Base-by-base conservation (phyloP, 352 stramenopile genomes). In the Achlya hypogyna region DNA sequence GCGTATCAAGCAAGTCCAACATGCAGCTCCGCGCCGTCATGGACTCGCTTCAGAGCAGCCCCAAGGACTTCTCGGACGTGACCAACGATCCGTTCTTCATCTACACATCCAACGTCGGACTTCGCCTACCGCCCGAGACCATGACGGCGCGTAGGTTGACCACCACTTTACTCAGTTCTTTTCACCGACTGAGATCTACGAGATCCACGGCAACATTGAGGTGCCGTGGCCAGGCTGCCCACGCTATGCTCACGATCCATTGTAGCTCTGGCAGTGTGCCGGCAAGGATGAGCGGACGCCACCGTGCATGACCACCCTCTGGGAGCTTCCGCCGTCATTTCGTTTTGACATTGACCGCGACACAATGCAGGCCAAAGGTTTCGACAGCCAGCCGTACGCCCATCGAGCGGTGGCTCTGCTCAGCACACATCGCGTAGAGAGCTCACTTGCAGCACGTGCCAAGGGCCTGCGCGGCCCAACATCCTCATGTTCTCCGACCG, bases 401-500 rank as follows among this genome's bases (percentile, higher is more conserved):
- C 25, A 22, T 28, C 8, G 63, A 29, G 47, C 35, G 27, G 35
- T 45, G 42, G 35, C 52, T 20, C 52, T 25, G 18, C 45, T 65
- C 28, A 49, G 58, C 69, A 65, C 5, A 28, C 69, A 6, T 53
- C 78, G 9, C 72, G 74, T 5, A 78, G 66, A 22, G 28, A 92
- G 82, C 65, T 75, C 25, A 8, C 62, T 76, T 79, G 74, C 62
- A 60, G 54, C 31, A 29, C 54, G 10, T 97, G 89, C 69, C 70
- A 76, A 10, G 76, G 76, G 8, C 78, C 82, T 40, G 82, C 75
- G 0, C 84, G 90, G 14, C 90, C 90, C 0, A 94, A 93, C 51
- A 84, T 97, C 27, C 76, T 97, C 16, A 97, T 97, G 90, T 97
- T 97, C 64, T 78, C 87, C 38, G 90, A 97, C 72, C 82, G 78